phyloP scores from a whole-genome alignment of 2,329 filamentous ascomycete species.

The Cyphellophora europaea region DNA sequence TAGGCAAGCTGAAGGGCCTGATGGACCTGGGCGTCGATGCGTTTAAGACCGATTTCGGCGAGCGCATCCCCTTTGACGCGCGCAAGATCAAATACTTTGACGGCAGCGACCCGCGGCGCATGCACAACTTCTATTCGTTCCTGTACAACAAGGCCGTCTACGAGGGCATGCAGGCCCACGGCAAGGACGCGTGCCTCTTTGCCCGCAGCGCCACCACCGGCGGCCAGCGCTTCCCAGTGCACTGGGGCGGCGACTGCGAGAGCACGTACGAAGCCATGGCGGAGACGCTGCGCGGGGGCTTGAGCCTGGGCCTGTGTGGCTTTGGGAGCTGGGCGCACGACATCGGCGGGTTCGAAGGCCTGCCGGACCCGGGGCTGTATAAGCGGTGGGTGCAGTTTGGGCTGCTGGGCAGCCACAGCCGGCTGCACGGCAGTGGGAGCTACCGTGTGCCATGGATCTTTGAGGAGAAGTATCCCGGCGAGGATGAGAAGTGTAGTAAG shows the following conservation, averaged over 20 bases:
- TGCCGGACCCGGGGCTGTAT: constrained; percentile 58
- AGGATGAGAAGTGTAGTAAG: constrained; percentile 44
- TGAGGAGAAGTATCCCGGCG: constrained; percentile 29
- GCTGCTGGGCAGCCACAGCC: constrained; percentile 59
- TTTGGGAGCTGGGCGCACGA: constrained; percentile 63
- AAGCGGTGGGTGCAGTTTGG: constrained; percentile 74
- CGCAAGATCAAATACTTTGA: constrained; percentile 58
- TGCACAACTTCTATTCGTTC: constrained; percentile 73
- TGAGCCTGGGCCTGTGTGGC: constrained; percentile 54
- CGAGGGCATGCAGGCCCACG: constrained; percentile 40
- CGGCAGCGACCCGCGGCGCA: constrained; percentile 49
- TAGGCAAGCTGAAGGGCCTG: constrained; percentile 49
- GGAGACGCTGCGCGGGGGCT: constrained; percentile 57
- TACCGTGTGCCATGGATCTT: constrained; percentile 70
- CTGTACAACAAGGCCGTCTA: constrained; percentile 64
- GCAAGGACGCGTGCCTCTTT: constrained; percentile 52
- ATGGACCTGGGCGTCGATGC: constrained; percentile 62
- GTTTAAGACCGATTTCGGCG: constrained; percentile 70
- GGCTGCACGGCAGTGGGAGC: constrained; percentile 59
- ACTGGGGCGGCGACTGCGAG: constrained; percentile 69
- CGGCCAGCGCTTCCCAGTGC: constrained; percentile 58
- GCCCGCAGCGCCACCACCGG: constrained; percentile 60
- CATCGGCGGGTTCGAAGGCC: constrained; percentile 64
- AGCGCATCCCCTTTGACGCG: constrained; percentile 52
- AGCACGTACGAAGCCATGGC: constrained; percentile 65